These are phyloP conservation scores for Stephania yunnanensis DNA, from an alignment of 164 flowering plant species.

Conservation along the genomic window DNA sequence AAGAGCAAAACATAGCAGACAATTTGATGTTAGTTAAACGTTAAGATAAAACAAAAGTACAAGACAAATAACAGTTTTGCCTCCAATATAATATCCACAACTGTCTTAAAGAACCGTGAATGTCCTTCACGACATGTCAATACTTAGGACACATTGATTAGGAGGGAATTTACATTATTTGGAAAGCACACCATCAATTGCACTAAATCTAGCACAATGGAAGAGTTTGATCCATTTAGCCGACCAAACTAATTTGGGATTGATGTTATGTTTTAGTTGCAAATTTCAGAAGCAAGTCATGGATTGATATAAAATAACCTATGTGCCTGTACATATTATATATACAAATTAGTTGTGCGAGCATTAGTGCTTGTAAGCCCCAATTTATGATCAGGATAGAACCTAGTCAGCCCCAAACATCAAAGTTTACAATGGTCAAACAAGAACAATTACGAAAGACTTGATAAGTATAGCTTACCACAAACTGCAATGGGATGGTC, in stretches of 20 bases:
- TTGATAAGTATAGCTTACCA: conserved; percentile 46
- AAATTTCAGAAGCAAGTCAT: no score
- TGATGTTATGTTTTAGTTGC: no score
- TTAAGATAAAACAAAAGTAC: background rate
- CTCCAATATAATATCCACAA: background rate
- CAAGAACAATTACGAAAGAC: background rate
- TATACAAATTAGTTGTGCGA: no score
- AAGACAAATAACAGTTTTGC: background rate
- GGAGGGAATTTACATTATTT: no score
- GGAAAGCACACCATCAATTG: no score
- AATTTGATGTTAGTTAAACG: background rate
- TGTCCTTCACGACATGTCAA: background rate
- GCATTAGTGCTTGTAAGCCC: no score
- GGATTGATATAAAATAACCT: no score
- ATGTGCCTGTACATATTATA: no score
- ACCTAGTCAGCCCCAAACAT: background rate
- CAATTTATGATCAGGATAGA: no score
- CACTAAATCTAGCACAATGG: no score
- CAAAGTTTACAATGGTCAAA: background rate
- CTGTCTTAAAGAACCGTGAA: background rate
- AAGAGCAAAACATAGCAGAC: background rate
- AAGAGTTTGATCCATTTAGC: no score
- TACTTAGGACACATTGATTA: background rate
- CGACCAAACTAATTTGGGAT: no score
- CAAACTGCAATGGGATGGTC: conserved; percentile 45